Base-by-base conservation (phyloP, 139 green algal genomes). In the Desmodesmus armatus region DNA sequence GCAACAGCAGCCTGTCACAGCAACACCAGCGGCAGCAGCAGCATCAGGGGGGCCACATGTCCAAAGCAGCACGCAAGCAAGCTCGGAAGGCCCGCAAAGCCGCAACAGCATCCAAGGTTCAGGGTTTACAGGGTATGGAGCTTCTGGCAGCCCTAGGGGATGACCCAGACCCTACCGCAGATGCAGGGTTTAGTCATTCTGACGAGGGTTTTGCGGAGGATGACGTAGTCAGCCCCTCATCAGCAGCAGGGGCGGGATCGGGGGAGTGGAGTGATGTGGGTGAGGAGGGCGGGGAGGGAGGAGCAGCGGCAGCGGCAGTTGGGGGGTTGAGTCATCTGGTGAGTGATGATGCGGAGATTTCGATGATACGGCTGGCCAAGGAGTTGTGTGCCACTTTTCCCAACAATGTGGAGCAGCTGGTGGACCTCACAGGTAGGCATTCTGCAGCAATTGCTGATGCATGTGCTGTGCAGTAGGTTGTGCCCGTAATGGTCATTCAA, bases 331-430 rank as follows among this genome's bases (percentile, higher is more conserved):
- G 13, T 25, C 1, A 39, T 15, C 27, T 35, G 13, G 37, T 85
- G n/a, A 67, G 74, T 62, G 81, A 63, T 29, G 82, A 79, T 6
- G 82, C 43, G 1, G 78, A 75, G 2, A 41, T 72, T 40, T 69
- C 75, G 19, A 49, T 85, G 58, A 58, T 75, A 3, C 41, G 65
- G 21, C 40, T 92, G 69, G 87, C 92, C 29, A 33, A 62, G 41
- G 78, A 88, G 53, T 80, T 93, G 75, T 51, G 65, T 0, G 40
- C 80, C n/a, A 85, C 80, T 44, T 94, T 92, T 79, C 91, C 91
- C 7, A 66, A 13, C 74, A 78, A 90, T 69, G 72, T 93, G 0
- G 62, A 41, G 44, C 55, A 82, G 15, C 89, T 94, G 43, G 82
- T 95, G 44, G 92, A 95, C 77, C 53, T 94, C 31, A 80, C 73